A percentile compares a stretch with the other conserved stretches of the same genome.
Conservation (phyloP, 1,139 yeast species). For the Debaryomyces singareniensis region DNA sequence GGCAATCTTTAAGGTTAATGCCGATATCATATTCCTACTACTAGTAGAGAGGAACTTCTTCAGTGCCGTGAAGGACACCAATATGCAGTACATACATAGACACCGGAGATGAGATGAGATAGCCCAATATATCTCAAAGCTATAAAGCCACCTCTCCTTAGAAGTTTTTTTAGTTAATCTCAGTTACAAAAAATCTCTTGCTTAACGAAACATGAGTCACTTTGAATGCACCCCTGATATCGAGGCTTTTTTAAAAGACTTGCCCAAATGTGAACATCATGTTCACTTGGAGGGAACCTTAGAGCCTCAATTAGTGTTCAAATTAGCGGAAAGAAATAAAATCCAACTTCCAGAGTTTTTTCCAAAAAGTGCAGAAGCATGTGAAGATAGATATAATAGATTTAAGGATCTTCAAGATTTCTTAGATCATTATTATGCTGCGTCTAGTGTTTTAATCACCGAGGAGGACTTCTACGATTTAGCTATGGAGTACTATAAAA, state of each 20-base stretch:
- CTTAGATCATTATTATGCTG: slow-evolving; percentile 70
- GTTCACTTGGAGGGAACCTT: slow-evolving; percentile 77
- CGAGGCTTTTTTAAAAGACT: slow-evolving; percentile 44
- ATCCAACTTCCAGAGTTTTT: slow-evolving; percentile 53
- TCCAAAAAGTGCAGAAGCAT: slow-evolving; percentile 48
- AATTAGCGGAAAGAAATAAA: slow-evolving; percentile 53
- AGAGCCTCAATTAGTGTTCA: slow-evolving; percentile 63
- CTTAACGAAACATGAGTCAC: no score
- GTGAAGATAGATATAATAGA: slow-evolving; percentile 50
- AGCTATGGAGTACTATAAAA: slow-evolving; percentile 66
- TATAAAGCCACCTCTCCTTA: no score
- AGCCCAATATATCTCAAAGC: no score
- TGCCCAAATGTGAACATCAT: slow-evolving; percentile 83
- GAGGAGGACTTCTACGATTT: slow-evolving; percentile 66
- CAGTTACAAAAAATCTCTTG: no score
- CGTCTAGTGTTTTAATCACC: slow-evolving; percentile 61
- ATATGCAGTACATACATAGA: no score
- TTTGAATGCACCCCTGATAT: neutral
- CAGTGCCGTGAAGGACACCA: no score
- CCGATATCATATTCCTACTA: no score
- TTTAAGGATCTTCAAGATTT: slow-evolving; percentile 71
- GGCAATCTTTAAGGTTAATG: no score
- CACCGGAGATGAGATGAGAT: no score
- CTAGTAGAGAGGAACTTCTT: no score
- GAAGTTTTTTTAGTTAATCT: no score